A percentile compares a stretch with the other conserved stretches of the same genome.
These are phyloP conservation scores for Yamadazyma jaroonii DNA, from an alignment of 1,139 yeast species.

Conservation along the genomic window DNA sequence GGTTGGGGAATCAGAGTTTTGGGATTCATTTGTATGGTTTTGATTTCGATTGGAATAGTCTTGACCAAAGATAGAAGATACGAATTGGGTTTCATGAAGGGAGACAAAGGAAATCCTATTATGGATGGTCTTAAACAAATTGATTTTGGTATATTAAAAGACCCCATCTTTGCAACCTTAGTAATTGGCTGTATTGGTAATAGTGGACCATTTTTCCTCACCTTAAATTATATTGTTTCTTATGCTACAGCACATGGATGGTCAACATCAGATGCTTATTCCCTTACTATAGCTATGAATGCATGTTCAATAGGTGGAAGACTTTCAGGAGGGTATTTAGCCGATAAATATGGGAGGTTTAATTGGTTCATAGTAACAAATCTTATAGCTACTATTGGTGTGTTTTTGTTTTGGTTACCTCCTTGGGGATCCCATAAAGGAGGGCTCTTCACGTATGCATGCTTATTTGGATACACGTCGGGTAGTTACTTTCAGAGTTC, in stretches of 20 bases:
- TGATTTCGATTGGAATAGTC: constrained; percentile 15
- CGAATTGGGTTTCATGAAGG: constrained; percentile 14
- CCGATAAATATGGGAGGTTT: constrained; percentile 31
- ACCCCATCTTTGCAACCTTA: constrained; percentile 18
- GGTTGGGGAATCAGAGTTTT: constrained; percentile 28
- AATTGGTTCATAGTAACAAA: constrained; percentile 24
- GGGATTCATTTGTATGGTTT: constrained; percentile 18
- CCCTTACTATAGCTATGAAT: constrained; percentile 27
- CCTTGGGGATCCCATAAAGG: constrained; percentile 22
- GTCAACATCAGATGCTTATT: constrained; percentile 19
- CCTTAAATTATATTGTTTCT: constrained; percentile 25
- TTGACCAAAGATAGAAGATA: constrained; percentile 21
- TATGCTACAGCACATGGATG: constrained; percentile 29
- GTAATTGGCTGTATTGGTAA: constrained; percentile 22
- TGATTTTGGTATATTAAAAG: constrained; percentile 20
- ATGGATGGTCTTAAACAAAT: constrained; percentile 17
- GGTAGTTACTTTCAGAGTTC: constrained; percentile 26
- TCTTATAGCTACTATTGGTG: constrained; percentile 19
- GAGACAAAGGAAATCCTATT: constrained; percentile 4
- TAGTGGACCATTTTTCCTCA: constrained; percentile 18
- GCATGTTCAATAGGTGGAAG: constrained; percentile 29
- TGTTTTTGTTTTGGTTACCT: constrained; percentile 26
- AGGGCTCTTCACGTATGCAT: constrained; percentile 28
- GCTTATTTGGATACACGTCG: constrained; percentile 27
- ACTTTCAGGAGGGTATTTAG: constrained; percentile 25